Base-by-base conservation (phyloP, 73 alveolate species). In the Blepharisma japonicum region DNA sequence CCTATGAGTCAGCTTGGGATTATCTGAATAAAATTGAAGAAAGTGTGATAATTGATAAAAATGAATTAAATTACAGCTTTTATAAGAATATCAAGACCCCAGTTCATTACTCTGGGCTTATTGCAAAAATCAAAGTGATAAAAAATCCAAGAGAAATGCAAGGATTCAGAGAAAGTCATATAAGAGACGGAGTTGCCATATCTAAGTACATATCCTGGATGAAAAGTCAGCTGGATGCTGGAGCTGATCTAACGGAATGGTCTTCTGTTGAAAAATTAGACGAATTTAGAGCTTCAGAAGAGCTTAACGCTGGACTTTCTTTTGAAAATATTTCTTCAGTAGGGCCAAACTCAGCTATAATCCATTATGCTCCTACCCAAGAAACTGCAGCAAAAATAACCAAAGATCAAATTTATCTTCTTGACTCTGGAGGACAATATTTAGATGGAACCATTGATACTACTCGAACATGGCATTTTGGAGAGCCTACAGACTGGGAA, bases 351-450 rank as follows among this genome's bases (percentile, higher is more conserved):
- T 97, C 98, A 5, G 99, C 99, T 27, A 91, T 97, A 47, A 97
- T 97, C n/a, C 99, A 97, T 78, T 97, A 97, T 83, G 85, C 84
- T 27, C 99, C 99, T 50, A 94, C 94, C 39, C 91, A 89, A 56
- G 95, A 78, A 54, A 20, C 83, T 48, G 76, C 92, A 20, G 55
- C 88, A 49, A 78, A 54, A 6, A 70, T 94, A 70, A 86, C 72
- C 82, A 82, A 81, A 50, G 56, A 68, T 18, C 96, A 96, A 50
- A 86, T 97, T 55, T 86, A 89, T 55, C 86, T 97, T 61, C 86
- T 96, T 42, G 99, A 97, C 80, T 92, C 99, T 7, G 99, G 99
- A 6, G 99, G 97, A 25, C 96, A 97, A 78, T 97, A 97, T 81
- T 82, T 83, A 20, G 99, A 97, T 81, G 99, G 99, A 18, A 97